These are phyloP conservation scores for Hanseniaspora valbyensis DNA, from an alignment of 805 yeast genomes.

Conservation along the genomic window DNA sequence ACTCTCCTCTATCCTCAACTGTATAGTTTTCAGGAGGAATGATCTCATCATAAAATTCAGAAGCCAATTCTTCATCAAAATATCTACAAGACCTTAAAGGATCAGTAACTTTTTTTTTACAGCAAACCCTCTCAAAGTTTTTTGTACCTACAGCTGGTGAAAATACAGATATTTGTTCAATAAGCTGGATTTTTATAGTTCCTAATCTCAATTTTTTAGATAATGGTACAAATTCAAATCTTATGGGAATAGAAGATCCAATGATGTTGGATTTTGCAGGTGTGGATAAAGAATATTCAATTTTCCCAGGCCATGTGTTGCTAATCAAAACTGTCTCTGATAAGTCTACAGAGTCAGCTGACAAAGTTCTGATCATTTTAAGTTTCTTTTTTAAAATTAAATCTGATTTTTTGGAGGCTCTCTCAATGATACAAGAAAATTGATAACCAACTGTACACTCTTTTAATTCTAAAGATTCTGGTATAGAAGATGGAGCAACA, in stretches of 20 bases:
- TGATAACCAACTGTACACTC: constrained; percentile 67
- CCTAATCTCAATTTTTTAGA: constrained; percentile 73
- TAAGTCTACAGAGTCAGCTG: constrained; percentile 77
- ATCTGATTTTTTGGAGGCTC: constrained; percentile 64
- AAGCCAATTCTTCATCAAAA: constrained; percentile 18
- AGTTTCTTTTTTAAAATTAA: constrained; percentile 58
- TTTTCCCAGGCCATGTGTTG: constrained; percentile 89
- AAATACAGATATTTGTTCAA: constrained; percentile 55
- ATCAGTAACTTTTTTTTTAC: constrained; percentile 38
- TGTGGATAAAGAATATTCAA: constrained; percentile 75
- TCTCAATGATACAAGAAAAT: constrained; percentile 61
- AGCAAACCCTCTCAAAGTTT: constrained; percentile 51
- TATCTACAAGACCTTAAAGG: constrained; percentile 31
- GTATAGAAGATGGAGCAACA: constrained; percentile 68
- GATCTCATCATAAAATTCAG: constrained; percentile 30
- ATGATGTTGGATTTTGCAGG: constrained; percentile 85
- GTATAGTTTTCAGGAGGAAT: constrained; percentile 15
- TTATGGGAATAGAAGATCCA: constrained; percentile 65
- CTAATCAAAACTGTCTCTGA: constrained; percentile 89
- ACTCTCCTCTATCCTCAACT: constrained; percentile 24
- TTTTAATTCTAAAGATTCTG: constrained; percentile 71
- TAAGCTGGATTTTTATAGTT: constrained; percentile 52
- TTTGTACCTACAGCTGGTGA: constrained; percentile 49
- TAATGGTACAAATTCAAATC: constrained; percentile 64
- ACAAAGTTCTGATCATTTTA: constrained; percentile 73